A percentile compares a stretch with the other conserved stretches of the same genome.
Conservation (phyloP, 306 rosid genomes). For the Herpetospermum pedunculosum region DNA sequence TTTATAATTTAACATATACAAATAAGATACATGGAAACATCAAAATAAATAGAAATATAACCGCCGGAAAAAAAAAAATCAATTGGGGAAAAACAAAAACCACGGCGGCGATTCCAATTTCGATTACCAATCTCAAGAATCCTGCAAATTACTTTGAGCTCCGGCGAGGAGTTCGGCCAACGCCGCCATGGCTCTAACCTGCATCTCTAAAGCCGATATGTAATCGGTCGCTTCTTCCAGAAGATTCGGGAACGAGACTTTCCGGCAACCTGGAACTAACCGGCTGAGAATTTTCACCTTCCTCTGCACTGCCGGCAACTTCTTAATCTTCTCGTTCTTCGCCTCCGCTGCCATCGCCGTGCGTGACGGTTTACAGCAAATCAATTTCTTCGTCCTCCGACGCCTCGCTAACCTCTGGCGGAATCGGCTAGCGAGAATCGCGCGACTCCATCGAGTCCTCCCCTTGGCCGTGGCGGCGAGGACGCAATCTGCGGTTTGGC, state of each 20-base stretch:
- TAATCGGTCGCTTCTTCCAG: slow-evolving; percentile 81
- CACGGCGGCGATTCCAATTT: neutral
- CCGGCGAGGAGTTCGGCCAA: slow-evolving; percentile 43
- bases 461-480: slow-evolving; percentile 68
- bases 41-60: neutral
- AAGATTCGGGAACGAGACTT: slow-evolving; percentile 61
- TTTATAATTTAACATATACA: neutral
- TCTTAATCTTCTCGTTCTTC: slow-evolving; percentile 6
- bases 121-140: neutral
- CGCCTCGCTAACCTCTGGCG: slow-evolving; percentile 20
- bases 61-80: neutral
- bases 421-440: slow-evolving; percentile 50
- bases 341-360: slow-evolving; percentile 17
- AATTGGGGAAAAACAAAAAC: neutral
- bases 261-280: slow-evolving; percentile 86
- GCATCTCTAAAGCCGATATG: slow-evolving; percentile 87
- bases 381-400: slow-evolving; percentile 27
- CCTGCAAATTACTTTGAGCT: neutral
- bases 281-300: slow-evolving; percentile 54
- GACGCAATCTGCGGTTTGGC: slow-evolving; percentile 54
- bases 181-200: slow-evolving; percentile 68
- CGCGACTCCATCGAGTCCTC: slow-evolving; percentile 82
- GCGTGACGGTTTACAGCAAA: slow-evolving; percentile 22
- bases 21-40: neutral
- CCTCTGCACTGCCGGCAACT: slow-evolving; percentile 40